A percentile compares a stretch with the other conserved stretches of the same genome.
Conservation (phyloP, 2,329 filamentous ascomycete species). For the Ilyonectria sp. region DNA sequence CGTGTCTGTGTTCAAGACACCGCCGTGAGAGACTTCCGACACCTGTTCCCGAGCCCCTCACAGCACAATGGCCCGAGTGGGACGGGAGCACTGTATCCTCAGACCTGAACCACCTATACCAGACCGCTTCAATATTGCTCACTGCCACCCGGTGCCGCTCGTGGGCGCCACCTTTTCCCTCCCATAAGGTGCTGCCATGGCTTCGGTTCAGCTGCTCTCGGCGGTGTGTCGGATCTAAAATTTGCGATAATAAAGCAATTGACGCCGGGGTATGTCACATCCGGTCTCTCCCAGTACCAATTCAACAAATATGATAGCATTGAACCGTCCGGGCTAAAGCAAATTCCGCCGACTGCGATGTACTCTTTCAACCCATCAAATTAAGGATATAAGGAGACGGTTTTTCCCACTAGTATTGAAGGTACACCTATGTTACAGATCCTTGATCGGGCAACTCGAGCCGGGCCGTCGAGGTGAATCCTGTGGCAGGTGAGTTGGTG, state of each 20-base stretch:
- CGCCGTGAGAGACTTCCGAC: not conserved
- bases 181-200: not conserved
- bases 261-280: not conserved
- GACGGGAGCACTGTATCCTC: not conserved
- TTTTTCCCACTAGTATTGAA: not conserved
- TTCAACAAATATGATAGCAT: not conserved
- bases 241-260: not conserved
- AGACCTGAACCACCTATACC: not conserved
- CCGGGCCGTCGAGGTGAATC: conserved; percentile 6
- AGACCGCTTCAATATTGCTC: not conserved
- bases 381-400: not conserved
- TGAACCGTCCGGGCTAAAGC: not conserved
- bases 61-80: not conserved
- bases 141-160: not conserved
- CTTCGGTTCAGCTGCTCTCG: not conserved
- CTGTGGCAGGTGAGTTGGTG: conserved; percentile 14
- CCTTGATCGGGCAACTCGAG: conserved; percentile 16
- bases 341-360: not conserved
- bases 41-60: not conserved
- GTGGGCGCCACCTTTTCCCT: not conserved
- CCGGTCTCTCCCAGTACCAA: not conserved
- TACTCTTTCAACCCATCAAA: not conserved
- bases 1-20: conserved; percentile 1
- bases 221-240: not conserved
- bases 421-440: not conserved